Evolutionary conservation across 2,329 filamentous ascomycete species (phyloP).

Genomic region (Microsporum canis): DNA sequence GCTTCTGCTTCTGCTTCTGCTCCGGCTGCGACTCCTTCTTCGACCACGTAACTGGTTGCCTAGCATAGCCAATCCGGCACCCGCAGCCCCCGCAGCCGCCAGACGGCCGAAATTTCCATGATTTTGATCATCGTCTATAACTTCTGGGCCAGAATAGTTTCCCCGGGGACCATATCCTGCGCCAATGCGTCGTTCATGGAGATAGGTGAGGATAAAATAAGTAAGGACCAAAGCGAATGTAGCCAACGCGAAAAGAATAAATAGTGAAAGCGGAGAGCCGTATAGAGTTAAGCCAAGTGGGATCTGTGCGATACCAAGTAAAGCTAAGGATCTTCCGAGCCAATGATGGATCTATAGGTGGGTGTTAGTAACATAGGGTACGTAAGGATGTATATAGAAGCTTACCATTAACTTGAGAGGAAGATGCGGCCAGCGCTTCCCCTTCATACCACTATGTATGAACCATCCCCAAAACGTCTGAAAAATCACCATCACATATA

Average conservation of each 20-base stretch:
- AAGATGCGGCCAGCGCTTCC: constrained; percentile 42
- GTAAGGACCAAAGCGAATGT: constrained; percentile 58
- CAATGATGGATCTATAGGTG: constrained; percentile 66
- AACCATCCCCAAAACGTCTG: constrained; percentile 49
- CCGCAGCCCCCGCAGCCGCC: constrained; percentile 45
- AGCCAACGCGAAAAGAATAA: constrained; percentile 75
- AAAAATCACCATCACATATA: constrained; percentile 50
- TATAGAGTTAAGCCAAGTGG: constrained; percentile 84
- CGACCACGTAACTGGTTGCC: constrained; percentile 24
- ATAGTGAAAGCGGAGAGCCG: constrained; percentile 73
- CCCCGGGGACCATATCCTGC: constrained; percentile 48
- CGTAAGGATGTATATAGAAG: constrained; percentile 5
- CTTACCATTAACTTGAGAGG: constrained; percentile 49
- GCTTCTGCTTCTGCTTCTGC: constrained; percentile 2
- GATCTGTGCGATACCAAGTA: constrained; percentile 78
- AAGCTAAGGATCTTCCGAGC: constrained; percentile 63
- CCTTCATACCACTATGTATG: constrained; percentile 44
- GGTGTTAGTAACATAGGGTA: not conserved
- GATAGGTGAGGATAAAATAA: constrained; percentile 72
- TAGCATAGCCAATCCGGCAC: constrained; percentile 47
- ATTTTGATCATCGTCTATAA: constrained; percentile 15
- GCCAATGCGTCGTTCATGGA: constrained; percentile 45
- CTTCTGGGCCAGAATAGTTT: constrained; percentile 43
- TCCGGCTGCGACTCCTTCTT: constrained; percentile 32
- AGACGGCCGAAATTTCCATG: constrained; percentile 32